phyloP scores from a whole-genome alignment of 2,329 filamentous ascomycete species.

The Colletotrichum graminicola region DNA sequence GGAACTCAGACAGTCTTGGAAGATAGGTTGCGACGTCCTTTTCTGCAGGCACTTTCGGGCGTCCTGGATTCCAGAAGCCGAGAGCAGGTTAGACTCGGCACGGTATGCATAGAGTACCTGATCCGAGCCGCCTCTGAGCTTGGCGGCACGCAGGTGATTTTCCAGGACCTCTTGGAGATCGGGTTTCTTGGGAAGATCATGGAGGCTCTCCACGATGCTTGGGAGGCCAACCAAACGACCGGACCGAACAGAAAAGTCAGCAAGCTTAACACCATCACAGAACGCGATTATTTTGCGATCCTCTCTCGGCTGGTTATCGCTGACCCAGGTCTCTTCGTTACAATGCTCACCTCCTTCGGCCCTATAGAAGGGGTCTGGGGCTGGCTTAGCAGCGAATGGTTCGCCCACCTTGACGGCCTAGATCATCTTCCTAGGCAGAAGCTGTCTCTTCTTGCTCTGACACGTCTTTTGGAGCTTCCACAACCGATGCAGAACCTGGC shows the following conservation, averaged over 20 bases:
- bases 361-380: constrained; percentile 65
- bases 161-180: constrained; percentile 73
- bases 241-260: constrained; percentile 80
- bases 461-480: constrained; percentile 75
- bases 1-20: constrained; percentile 75
- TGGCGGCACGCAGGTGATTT: constrained; percentile 73
- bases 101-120: constrained; percentile 72
- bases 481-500: constrained; percentile 69
- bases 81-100: constrained; percentile 69
- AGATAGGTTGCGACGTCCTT: constrained; percentile 65
- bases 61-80: constrained; percentile 66
- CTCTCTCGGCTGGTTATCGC: constrained; percentile 82
- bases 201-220: constrained; percentile 74
- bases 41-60: constrained; percentile 62
- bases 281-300: constrained; percentile 88
- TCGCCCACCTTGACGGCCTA: constrained; percentile 76
- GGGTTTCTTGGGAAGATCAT: constrained; percentile 75
- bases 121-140: constrained; percentile 73
- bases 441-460: constrained; percentile 78
- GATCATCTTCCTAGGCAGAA: constrained; percentile 76
- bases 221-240: constrained; percentile 82
- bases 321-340: constrained; percentile 76
- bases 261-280: constrained; percentile 78
- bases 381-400: constrained; percentile 75
- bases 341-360: constrained; percentile 64